Evolutionary conservation across 2,329 filamentous ascomycete genomes (phyloP).

Genomic region (Orbilia blumenaviensis): DNA sequence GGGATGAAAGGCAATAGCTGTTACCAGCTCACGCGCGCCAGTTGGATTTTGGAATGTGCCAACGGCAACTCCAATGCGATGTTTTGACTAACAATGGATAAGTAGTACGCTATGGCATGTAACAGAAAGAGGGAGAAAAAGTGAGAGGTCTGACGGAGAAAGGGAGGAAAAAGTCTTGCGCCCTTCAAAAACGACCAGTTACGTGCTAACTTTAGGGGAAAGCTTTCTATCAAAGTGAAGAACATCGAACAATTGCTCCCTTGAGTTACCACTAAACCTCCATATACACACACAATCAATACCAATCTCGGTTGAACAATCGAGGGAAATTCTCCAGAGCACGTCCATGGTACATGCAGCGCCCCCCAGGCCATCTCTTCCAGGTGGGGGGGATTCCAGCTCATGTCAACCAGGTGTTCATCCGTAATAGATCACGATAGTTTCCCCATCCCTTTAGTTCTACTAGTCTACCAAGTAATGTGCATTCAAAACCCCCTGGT

Average conservation of each 20-base stretch:
- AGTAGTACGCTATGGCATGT: conserved; percentile 43
- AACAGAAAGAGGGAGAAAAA: conserved; percentile 4
- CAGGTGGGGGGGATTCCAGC: conserved; percentile 36
- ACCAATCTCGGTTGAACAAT: neutral
- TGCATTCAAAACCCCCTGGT: conserved; percentile 2
- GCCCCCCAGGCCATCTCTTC: neutral
- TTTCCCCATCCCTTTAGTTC: neutral
- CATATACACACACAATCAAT: too few relatives aligned
- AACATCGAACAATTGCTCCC: too few relatives aligned
- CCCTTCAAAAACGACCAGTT: neutral
- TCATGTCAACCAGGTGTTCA: conserved; percentile 3
- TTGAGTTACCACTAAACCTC: too few relatives aligned
- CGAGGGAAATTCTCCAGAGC: too few relatives aligned
- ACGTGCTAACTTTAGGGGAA: too few relatives aligned
- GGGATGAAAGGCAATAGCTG: neutral
- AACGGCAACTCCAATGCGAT: neutral
- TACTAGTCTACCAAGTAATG: neutral
- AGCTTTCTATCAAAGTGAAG: neutral
- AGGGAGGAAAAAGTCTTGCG: conserved; percentile 1
- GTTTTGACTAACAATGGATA: too few relatives aligned
- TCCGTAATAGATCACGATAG: neutral
- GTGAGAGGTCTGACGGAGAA: neutral
- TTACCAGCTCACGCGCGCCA: neutral
- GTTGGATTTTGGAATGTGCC: conserved; percentile 21
- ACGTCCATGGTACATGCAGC: too few relatives aligned